Evolutionary conservation across 768 basidiomycete species (phyloP), one percentile per base, ranked within the genome.

Genomic region (Cantharellus anzutake): DNA sequence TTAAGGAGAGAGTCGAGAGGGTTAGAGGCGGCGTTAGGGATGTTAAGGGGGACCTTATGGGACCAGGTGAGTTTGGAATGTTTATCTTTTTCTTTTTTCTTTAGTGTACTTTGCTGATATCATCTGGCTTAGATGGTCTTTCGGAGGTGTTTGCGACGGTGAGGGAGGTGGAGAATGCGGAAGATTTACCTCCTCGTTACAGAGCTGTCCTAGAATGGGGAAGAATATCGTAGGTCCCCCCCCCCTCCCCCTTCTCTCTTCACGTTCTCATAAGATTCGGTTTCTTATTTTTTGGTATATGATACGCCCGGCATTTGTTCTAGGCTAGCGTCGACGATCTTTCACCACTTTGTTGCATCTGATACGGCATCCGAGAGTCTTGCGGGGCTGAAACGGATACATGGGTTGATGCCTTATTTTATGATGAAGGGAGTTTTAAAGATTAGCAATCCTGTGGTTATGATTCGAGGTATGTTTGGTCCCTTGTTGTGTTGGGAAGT

Each of bases 331-430:
- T 94, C 96, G 3, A 93, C 96, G 2, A 83, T 97, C 44, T 99
- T 98, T 69, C 93, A 97, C 64, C 83, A 86, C 42, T 93, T 91
- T 65, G 80, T 96, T 39, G 96, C 96, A 0, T 80, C 91, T 29
- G 96, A 99, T 69, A 83, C 83, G 61, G 85, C 91, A 3, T 92
- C 91, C 3, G 87, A 94, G 64, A 84, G 83, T 3, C 84, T 98
- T 65, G 76, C 88, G 11, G 78, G 81, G 60, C 71, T 99, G 61
- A 98, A 97, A 73, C 79, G 93, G 55, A 79, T 96, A 50, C 96
- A 99, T 67, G 91, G 92, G 1, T 72, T 94, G 57, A 96, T 98
- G 89, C 96, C 96, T 3, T 99, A 99, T 69, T 89, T 98, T 66
- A 82, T 98, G 75, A 80, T 99, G 63, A 97, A 91, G 69, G 79